Evolutionary conservation across 257 asterid genomes (phyloP).

Genomic region (Capsicum chinense): DNA sequence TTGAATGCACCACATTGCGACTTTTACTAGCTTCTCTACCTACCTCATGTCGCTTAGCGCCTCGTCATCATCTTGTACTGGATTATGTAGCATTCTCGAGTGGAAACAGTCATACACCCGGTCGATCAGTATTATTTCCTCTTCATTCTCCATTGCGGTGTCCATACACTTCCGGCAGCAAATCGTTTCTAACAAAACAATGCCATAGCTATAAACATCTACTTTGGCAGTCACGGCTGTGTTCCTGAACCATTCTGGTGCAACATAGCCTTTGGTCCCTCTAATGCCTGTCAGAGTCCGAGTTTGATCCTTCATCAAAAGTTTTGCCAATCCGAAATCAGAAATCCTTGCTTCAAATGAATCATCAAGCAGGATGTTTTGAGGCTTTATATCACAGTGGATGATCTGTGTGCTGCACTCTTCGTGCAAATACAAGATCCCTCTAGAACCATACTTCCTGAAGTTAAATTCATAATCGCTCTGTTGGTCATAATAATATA

Average conservation of each 20-base stretch:
- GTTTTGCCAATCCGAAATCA: constrained; percentile 64
- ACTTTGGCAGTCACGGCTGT: constrained; percentile 56
- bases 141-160: constrained; percentile 35
- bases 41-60: constrained; percentile 30
- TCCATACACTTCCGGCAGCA: constrained; percentile 45
- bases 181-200: constrained; percentile 55
- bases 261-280: constrained; percentile 59
- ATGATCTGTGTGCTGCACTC: constrained; percentile 66
- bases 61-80: constrained; percentile 42
- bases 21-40: constrained; percentile 47
- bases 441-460: constrained; percentile 32
- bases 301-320: constrained; percentile 51
- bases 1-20: constrained; percentile 68
- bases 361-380: constrained; percentile 60
- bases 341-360: constrained; percentile 48
- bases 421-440: constrained; percentile 59
- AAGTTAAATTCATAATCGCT: constrained; percentile 33
- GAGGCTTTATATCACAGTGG: constrained; percentile 69
- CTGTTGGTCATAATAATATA: constrained; percentile 26
- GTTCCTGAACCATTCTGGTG: constrained; percentile 60
- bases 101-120: constrained; percentile 47
- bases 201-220: constrained; percentile 63
- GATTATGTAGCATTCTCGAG: constrained; percentile 30
- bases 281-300: constrained; percentile 47
- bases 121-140: constrained; percentile 53